Evolutionary conservation across 2,329 filamentous ascomycete genomes (phyloP).

Genomic region (Neofusicoccum ribis): DNA sequence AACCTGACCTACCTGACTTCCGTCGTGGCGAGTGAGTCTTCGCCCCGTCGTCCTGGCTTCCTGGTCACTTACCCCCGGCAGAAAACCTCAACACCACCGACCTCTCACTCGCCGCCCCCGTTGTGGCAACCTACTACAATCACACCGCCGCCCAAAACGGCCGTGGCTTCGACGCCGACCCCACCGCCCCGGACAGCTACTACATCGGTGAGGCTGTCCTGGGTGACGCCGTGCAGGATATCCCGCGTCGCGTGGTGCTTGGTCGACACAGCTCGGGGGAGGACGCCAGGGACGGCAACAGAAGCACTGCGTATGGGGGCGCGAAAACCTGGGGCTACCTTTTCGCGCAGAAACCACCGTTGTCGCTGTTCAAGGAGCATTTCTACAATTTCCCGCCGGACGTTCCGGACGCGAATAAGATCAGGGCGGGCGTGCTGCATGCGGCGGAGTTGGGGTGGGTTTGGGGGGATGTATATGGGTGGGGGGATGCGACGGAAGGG

Average conservation of each 20-base stretch:
- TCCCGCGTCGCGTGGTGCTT: neutral
- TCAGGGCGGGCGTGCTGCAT: neutral
- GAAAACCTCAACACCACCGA: conserved; percentile 2
- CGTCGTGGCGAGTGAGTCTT: neutral
- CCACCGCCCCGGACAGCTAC: conserved; percentile 1
- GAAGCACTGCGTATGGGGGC: neutral
- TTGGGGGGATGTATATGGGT: neutral
- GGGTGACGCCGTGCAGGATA: neutral
- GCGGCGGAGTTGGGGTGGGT: conserved; percentile 12
- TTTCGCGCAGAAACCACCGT: neutral
- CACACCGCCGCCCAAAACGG: neutral
- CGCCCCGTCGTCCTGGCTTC: neutral
- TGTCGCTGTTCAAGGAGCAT: neutral
- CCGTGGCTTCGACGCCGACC: conserved; percentile 12
- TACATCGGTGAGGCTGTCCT: conserved; percentile 12
- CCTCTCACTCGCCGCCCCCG: neutral
- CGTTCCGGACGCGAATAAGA: neutral
- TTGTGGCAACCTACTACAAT: conserved; percentile 11
- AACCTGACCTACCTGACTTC: neutral
- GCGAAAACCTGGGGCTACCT: conserved; percentile 13
- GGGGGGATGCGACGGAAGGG: neutral
- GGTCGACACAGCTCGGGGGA: neutral
- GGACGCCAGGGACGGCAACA: neutral
- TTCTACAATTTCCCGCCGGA: neutral
- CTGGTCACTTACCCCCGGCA: neutral